Evolutionary conservation across 768 basidiomycete genomes (phyloP).

Genomic region (Dioszegia aurantiaca): DNA sequence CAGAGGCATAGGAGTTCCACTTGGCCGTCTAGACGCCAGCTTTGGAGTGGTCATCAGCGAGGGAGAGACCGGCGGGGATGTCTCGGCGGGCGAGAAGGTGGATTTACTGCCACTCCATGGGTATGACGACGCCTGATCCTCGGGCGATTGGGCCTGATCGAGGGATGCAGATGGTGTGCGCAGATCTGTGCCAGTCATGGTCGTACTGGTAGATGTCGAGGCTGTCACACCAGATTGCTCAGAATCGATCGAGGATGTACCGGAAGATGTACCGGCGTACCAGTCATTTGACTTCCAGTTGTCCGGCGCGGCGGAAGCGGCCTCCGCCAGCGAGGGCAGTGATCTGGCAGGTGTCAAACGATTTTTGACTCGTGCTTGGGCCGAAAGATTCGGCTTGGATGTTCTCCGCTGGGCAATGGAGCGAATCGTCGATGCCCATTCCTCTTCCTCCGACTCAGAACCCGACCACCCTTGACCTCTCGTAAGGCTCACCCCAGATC

Average conservation of each 20-base stretch:
- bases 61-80: too few relatives aligned
- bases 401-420: slow-evolving; percentile 15
- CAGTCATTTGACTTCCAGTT: neutral
- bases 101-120: too few relatives aligned
- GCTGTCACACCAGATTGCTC: neutral
- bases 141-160: neutral
- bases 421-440: slow-evolving; percentile 25
- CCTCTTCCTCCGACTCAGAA: slow-evolving; percentile 40
- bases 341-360: neutral
- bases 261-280: neutral
- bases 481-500: slow-evolving; percentile 14
- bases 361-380: neutral
- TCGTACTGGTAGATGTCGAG: neutral
- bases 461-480: slow-evolving; percentile 33
- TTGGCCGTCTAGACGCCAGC: neutral
- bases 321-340: neutral
- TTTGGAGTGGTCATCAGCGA: slow-evolving; percentile 1
- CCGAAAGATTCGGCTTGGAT: slow-evolving; percentile 1
- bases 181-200: neutral
- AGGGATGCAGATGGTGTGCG: neutral
- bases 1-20: slow-evolving; percentile 9
- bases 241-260: neutral
- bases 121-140: too few relatives aligned
- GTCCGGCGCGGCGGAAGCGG: neutral
- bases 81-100: neutral